Percentiles rank a stretch among this genome's conserved stretches.
These are phyloP conservation scores for Malassezia pachydermatis DNA, from an alignment of 1,284 basidiomycete species.

Conservation along the genomic window DNA sequence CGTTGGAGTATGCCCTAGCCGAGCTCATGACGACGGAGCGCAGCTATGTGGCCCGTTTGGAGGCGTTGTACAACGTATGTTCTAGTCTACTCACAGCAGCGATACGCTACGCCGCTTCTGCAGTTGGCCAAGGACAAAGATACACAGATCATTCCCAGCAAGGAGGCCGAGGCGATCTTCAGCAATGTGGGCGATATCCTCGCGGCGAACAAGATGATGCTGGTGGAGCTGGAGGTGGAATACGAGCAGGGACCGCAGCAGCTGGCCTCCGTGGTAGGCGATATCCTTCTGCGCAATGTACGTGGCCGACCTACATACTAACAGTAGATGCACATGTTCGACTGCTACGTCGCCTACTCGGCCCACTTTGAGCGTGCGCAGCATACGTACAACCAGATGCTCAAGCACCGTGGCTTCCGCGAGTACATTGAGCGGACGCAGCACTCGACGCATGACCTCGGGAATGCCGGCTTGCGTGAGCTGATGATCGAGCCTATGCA, in stretches of 20 bases:
- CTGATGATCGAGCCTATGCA: constrained; percentile 99
- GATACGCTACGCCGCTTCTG: constrained; percentile 78
- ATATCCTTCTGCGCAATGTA: constrained; percentile 69
- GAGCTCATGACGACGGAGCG: constrained; percentile 45
- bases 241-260: constrained; percentile 52
- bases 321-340: constrained; percentile 54
- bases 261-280: constrained; percentile 62
- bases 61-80: constrained; percentile 28
- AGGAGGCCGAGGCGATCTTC: constrained; percentile 84
- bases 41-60: constrained; percentile 41
- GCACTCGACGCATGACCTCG: constrained; percentile 68
- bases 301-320: not conserved
- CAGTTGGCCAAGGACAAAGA: constrained; percentile 71
- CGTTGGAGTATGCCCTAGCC: constrained; percentile 12
- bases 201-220: constrained; percentile 74
- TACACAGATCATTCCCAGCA: constrained; percentile 72
- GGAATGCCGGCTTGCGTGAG: constrained; percentile 69
- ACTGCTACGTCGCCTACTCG: constrained; percentile 82
- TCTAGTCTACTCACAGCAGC: constrained; percentile 12
- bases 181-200: constrained; percentile 83
- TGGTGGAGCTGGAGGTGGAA: constrained; percentile 65
- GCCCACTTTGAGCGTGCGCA: constrained; percentile 87
- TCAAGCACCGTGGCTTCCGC: constrained; percentile 66
- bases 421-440: constrained; percentile 65
- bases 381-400: constrained; percentile 70